A percentile compares a stretch with the other conserved stretches of the same genome.
These are phyloP conservation scores for Lactuca sativa DNA, from an alignment of 129 eudicot genomes.

Conservation along the genomic window DNA sequence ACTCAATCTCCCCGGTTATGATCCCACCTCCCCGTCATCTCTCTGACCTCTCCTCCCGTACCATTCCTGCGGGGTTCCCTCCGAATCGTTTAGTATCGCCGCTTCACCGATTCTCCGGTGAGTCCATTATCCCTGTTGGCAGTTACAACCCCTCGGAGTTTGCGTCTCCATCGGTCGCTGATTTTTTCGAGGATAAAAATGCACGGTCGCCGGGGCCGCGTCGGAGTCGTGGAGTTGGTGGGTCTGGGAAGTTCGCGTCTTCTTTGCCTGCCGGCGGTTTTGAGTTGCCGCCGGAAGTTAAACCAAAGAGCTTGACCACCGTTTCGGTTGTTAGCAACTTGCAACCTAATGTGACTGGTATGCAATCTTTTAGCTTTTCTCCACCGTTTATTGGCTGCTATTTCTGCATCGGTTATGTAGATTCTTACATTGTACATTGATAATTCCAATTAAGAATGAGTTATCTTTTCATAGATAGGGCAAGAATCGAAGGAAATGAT, in stretches of 20 bases:
- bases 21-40: conserved; percentile 78
- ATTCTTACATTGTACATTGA: background rate
- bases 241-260: conserved; percentile 53
- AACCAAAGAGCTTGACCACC: conserved; percentile 52
- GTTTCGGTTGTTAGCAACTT: conserved; percentile 45
- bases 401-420: background rate
- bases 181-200: conserved; percentile 46
- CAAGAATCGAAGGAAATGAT: background rate
- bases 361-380: background rate
- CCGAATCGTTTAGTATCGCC: conserved; percentile 47
- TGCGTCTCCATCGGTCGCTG: conserved; percentile 36
- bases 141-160: conserved; percentile 46
- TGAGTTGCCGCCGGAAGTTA: conserved; percentile 45
- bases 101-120: conserved; percentile 38
- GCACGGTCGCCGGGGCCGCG: conserved; percentile 36
- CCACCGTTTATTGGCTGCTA: background rate
- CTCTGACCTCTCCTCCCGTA: conserved; percentile 46
- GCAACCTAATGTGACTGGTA: conserved; percentile 33
- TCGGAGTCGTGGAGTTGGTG: conserved; percentile 23
- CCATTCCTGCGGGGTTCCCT: conserved; percentile 30
- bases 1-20: conserved; percentile 89
- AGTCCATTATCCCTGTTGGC: conserved; percentile 28
- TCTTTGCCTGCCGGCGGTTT: conserved; percentile 72
- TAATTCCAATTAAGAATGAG: background rate
- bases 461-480: background rate